These are phyloP conservation scores for Achlya hypogyna DNA, from an alignment of 352 stramenopile species.

Conservation along the genomic window DNA sequence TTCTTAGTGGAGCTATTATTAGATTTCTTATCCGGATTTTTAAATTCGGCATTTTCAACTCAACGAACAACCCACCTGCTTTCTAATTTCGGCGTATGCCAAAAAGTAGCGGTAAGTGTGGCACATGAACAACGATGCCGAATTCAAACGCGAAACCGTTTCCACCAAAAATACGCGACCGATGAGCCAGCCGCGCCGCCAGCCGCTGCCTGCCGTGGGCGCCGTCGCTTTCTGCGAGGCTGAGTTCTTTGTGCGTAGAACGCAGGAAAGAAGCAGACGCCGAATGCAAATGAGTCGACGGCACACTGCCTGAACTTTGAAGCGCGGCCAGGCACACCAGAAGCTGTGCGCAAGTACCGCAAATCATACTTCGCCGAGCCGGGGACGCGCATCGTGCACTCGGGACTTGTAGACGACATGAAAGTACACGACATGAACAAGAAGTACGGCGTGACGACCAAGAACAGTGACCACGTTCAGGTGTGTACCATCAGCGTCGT, in stretches of 20 bases:
- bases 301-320: conserved; percentile 49
- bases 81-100: no score
- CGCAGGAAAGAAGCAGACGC: conserved; percentile 16
- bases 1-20: no score
- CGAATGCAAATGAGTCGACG: conserved; percentile 30
- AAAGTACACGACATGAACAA: conserved; percentile 46
- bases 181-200: conserved; percentile 3
- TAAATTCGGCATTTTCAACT: no score
- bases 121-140: no score
- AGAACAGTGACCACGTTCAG: conserved; percentile 50
- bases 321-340: conserved; percentile 48
- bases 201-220: conserved; percentile 10
- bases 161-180: neutral
- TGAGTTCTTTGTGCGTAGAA: conserved; percentile 4
- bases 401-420: conserved; percentile 69
- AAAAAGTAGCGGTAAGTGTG: no score
- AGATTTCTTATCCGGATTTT: no score
- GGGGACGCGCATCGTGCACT: conserved; percentile 59
- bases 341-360: conserved; percentile 61
- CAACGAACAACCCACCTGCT: no score
- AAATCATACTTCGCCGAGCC: conserved; percentile 81
- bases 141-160: no score
- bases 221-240: neutral
- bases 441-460: conserved; percentile 63
- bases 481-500: conserved; percentile 24